These are phyloP conservation scores for Cryphonectria japonica DNA, from an alignment of 2,329 filamentous ascomycete species.

Conservation along the genomic window DNA sequence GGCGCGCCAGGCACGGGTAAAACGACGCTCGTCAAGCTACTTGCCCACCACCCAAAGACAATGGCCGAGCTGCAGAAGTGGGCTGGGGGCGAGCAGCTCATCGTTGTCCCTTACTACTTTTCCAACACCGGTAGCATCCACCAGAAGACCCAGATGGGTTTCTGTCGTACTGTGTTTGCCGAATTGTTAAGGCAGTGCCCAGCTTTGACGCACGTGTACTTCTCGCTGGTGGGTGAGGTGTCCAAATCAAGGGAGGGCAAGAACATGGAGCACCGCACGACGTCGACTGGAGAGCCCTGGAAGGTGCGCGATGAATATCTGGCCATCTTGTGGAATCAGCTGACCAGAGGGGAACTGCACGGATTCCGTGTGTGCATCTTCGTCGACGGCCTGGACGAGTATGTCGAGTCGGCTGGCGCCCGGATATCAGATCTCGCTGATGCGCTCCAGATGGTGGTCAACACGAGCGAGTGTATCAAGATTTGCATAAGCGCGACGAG, in stretches of 20 bases:
- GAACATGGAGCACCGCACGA: not conserved
- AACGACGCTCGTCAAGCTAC: conserved; percentile 28
- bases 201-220: not conserved
- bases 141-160: not conserved
- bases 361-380: conserved; percentile 6
- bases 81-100: conserved; percentile 20
- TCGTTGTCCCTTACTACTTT: conserved; percentile 25
- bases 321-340: not conserved
- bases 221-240: not conserved
- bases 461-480: not conserved
- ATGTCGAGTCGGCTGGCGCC: not conserved
- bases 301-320: not conserved
- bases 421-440: not conserved
- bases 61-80: conserved; percentile 17
- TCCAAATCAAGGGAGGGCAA: not conserved
- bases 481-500: conserved; percentile 1
- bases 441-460: not conserved
- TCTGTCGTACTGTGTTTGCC: not conserved
- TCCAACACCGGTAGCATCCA: conserved; percentile 3
- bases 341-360: not conserved
- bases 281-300: not conserved
- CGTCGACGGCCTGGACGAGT: conserved; percentile 15
- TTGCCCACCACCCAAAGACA: conserved; percentile 16
- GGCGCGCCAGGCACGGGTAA: conserved; percentile 28
- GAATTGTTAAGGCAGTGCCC: conserved; percentile 9